Evolutionary conservation across 208 protist species (phyloP).

Genomic region (Trypanosomatidae sp.): DNA sequence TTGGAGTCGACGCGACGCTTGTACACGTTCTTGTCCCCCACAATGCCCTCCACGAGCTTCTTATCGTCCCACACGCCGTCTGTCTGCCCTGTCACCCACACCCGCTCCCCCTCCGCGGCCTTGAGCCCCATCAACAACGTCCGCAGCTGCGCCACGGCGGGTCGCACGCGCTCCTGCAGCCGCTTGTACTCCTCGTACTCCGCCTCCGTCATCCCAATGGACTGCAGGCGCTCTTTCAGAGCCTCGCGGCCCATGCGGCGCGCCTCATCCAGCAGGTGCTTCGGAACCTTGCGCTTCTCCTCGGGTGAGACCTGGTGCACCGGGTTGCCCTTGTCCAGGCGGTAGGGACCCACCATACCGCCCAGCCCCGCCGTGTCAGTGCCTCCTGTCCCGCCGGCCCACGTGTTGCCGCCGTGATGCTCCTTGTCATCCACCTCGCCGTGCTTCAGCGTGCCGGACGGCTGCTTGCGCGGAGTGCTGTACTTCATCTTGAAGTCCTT

Average conservation of each 20-base stretch:
- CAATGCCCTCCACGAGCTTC: conserved; percentile 91
- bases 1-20: conserved; percentile 84
- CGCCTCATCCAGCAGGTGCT: conserved; percentile 76
- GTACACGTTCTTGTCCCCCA: conserved; percentile 91
- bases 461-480: conserved; percentile 67
- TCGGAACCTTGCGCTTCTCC: conserved; percentile 84
- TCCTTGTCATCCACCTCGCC: conserved; percentile 89
- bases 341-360: conserved; percentile 87
- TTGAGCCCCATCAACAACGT: conserved; percentile 78
- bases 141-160: conserved; percentile 61
- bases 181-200: conserved; percentile 72
- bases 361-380: conserved; percentile 87
- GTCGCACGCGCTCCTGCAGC: conserved; percentile 61
- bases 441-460: conserved; percentile 83
- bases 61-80: conserved; percentile 92
- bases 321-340: conserved; percentile 86
- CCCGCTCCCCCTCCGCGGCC: conserved; percentile 80
- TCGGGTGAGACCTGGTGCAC: conserved; percentile 91
- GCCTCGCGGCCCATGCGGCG: conserved; percentile 77
- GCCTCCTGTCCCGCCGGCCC: conserved; percentile 90
- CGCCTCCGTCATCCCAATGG: conserved; percentile 73
- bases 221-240: conserved; percentile 58
- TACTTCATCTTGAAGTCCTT: conserved; percentile 66
- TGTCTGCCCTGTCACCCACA: conserved; percentile 86
- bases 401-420: conserved; percentile 93